These are phyloP conservation scores for Astrocystis sublimbata DNA, from an alignment of 495 filamentous ascomycete genomes.

Conservation along the genomic window DNA sequence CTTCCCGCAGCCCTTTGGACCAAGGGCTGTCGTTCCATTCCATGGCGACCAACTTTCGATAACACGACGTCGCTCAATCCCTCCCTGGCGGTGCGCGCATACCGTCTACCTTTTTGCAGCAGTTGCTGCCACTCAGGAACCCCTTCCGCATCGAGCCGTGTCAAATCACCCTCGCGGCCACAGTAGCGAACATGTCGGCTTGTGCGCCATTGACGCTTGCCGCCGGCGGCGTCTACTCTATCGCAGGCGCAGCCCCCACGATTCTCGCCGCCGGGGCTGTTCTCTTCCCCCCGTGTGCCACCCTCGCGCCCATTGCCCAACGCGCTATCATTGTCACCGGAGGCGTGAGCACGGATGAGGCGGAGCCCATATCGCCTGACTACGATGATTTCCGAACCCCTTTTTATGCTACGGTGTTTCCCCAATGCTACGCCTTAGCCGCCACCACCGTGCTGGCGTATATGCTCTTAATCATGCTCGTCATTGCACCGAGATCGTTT, in stretches of 20 bases:
- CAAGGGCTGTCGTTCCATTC: constrained; percentile 29
- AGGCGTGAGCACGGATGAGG: constrained; percentile 43
- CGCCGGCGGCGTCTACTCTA: constrained; percentile 57
- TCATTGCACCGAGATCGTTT: constrained; percentile 89
- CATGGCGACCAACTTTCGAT: constrained; percentile 34
- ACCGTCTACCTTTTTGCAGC: constrained; percentile 9
- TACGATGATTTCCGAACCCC: constrained; percentile 70
- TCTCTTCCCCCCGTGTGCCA: constrained; percentile 59
- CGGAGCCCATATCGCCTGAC: constrained; percentile 25
- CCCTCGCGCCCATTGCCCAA: constrained; percentile 29
- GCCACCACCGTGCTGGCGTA: constrained; percentile 90
- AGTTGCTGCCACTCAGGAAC: background rate
- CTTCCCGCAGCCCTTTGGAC: constrained; percentile 22
- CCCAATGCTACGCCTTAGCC: constrained; percentile 88
- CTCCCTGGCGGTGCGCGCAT: constrained; percentile 21
- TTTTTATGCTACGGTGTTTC: constrained; percentile 89
- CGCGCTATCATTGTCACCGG: constrained; percentile 49
- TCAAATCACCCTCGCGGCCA: background rate
- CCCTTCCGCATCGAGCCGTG: background rate
- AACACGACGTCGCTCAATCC: constrained; percentile 18
- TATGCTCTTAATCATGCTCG: constrained; percentile 88
- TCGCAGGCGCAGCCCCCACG: constrained; percentile 58
- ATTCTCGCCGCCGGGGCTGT: constrained; percentile 63
- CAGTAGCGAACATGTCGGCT: constrained; percentile 26
- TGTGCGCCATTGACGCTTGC: constrained; percentile 68